These are phyloP conservation scores for Peribolospora kevripleyi DNA, from an alignment of 768 basidiomycete species.

Conservation along the genomic window DNA sequence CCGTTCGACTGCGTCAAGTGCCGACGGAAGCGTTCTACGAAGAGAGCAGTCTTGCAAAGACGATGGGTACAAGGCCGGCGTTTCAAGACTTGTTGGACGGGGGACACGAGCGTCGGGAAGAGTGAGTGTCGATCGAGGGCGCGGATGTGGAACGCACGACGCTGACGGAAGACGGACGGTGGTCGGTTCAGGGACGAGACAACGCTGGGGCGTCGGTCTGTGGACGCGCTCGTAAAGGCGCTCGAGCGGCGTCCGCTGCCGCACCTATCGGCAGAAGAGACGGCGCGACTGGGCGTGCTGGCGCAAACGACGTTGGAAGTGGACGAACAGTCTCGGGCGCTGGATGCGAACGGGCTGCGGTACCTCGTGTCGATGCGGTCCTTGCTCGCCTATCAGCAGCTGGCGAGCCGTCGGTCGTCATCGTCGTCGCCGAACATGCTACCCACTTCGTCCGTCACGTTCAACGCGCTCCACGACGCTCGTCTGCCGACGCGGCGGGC, in stretches of 20 bases:
- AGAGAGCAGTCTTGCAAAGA: conserved; percentile 8
- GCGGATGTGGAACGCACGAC: conserved; percentile 3
- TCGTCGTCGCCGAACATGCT: not conserved
- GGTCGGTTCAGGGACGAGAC: conserved; percentile 42
- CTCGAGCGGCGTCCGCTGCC: not conserved
- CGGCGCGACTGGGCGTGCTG: not conserved
- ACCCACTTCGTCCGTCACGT: not conserved
- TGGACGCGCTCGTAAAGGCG: conserved; percentile 64
- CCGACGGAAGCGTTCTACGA: conserved; percentile 35
- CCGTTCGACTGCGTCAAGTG: conserved; percentile 25
- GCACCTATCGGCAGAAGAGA: not conserved
- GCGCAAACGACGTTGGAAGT: conserved; percentile 27
- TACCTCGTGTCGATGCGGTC: conserved; percentile 82
- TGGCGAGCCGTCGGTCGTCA: not conserved
- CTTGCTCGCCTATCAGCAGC: conserved; percentile 22
- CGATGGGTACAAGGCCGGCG: too few species aligned
- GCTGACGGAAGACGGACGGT: conserved; percentile 11
- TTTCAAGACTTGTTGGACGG: not conserved
- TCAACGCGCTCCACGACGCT: not conserved
- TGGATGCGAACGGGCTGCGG: conserved; percentile 76
- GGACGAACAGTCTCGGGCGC: conserved; percentile 65
- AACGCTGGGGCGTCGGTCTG: conserved; percentile 37
- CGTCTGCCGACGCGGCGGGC: not conserved
- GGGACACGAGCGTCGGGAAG: not conserved
- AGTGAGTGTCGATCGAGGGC: not conserved